Percentiles rank a stretch among this genome's conserved stretches.
phyloP scores from a whole-genome alignment of 352 stramenopile genomes.

The Globisporangium splendens region DNA sequence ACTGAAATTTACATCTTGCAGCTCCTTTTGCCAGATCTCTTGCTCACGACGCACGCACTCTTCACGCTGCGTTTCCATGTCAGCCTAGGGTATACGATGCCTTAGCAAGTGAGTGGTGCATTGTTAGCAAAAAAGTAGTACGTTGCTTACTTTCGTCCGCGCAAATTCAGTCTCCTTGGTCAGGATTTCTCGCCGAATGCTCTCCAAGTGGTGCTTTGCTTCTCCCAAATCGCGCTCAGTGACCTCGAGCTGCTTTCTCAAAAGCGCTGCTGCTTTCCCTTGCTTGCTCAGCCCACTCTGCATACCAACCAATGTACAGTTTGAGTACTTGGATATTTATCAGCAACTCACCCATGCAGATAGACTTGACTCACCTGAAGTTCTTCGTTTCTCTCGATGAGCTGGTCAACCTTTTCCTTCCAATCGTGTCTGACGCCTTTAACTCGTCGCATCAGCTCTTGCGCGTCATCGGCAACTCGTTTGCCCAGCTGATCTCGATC shows the following conservation, averaged over 20 bases:
- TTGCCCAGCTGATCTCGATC: conserved; percentile 43
- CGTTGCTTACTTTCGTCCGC: conserved; percentile 15
- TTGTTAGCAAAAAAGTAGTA: too few species aligned
- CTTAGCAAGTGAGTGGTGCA: not conserved
- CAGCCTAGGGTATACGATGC: conserved; percentile 6
- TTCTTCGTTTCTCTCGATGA: conserved; percentile 36
- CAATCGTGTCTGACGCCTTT: conserved; percentile 38
- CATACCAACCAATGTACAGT: not conserved
- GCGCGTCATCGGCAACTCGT: conserved; percentile 38
- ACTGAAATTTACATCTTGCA: conserved; percentile 44
- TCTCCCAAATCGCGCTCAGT: conserved; percentile 24
- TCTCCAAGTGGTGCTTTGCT: conserved; percentile 32
- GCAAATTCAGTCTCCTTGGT: conserved; percentile 25
- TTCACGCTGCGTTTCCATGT: conserved; percentile 29
- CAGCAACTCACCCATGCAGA: too few species aligned
- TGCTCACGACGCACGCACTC: conserved; percentile 44
- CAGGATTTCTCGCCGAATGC: conserved; percentile 37
- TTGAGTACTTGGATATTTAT: not conserved
- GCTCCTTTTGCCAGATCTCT: conserved; percentile 54
- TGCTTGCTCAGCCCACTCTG: conserved; percentile 23
- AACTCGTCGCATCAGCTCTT: conserved; percentile 37
- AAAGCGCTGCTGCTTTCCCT: conserved; percentile 1
- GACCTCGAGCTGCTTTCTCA: conserved; percentile 23
- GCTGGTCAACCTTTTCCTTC: conserved; percentile 35
- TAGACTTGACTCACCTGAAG: conserved; percentile 25